Conservation (phyloP, 2,329 filamentous ascomycete species). For the Diaporthe amygdali region DNA sequence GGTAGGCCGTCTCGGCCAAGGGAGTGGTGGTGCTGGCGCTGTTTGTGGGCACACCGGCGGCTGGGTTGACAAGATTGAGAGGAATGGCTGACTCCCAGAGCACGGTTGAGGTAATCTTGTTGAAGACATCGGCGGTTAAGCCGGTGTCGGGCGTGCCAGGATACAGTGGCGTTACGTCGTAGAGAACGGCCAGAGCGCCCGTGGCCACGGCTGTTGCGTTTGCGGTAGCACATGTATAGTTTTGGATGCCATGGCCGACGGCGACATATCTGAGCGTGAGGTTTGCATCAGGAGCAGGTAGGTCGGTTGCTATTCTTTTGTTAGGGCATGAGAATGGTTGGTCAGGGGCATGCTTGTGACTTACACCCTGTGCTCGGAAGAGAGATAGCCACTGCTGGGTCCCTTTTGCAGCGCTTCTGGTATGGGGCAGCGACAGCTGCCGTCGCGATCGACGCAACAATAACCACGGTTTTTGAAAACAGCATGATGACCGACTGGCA, state of each 20-base stretch:
- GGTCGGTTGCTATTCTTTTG: conserved; percentile 42
- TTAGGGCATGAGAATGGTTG: background rate
- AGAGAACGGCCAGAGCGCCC: conserved; percentile 65
- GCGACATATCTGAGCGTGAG: conserved; percentile 58
- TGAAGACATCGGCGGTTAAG: conserved; percentile 44
- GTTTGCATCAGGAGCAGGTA: conserved; percentile 45
- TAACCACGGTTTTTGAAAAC: conserved; percentile 1
- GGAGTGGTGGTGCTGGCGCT: conserved; percentile 31
- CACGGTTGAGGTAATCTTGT: conserved; percentile 43
- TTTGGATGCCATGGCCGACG: conserved; percentile 70
- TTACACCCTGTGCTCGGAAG: conserved; percentile 47
- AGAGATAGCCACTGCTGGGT: conserved; percentile 31
- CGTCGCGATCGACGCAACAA: conserved; percentile 9
- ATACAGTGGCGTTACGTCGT: conserved; percentile 60
- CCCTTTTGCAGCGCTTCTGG: conserved; percentile 15
- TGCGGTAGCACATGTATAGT: conserved; percentile 65
- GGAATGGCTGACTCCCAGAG: conserved; percentile 51
- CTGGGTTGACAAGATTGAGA: conserved; percentile 47
- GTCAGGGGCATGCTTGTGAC: conserved; percentile 13
- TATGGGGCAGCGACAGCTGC: conserved; percentile 23
- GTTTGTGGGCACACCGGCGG: conserved; percentile 34
- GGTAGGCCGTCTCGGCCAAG: conserved; percentile 39
- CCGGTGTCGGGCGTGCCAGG: conserved; percentile 46
- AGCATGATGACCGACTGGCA: conserved; percentile 13
- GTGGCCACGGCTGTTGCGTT: conserved; percentile 42